Evolutionary conservation across 768 basidiomycete species (phyloP).

Genomic region (Hemileccinum impolitum): DNA sequence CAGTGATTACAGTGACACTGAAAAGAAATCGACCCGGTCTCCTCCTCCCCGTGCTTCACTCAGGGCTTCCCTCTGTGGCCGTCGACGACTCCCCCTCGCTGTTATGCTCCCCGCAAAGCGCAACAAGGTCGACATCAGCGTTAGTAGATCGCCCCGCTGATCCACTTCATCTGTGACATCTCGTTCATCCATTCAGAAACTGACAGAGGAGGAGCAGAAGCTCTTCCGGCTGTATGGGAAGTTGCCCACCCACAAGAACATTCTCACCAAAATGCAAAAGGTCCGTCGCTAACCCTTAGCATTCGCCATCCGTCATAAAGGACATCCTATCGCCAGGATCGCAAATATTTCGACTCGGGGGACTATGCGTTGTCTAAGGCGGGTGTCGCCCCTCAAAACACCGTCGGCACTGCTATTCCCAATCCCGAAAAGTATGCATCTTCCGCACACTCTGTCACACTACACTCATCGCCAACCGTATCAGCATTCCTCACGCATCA

Average conservation of each 20-base stretch:
- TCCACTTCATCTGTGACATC: conserved; percentile 17
- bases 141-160: conserved; percentile 38
- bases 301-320: conserved; percentile 2
- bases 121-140: conserved; percentile 94
- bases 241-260: conserved; percentile 89
- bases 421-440: conserved; percentile 87
- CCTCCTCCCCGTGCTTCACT: not conserved
- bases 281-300: conserved; percentile 38
- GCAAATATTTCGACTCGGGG: conserved; percentile 99
- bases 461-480: not conserved
- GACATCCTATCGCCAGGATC: conserved; percentile 59
- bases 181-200: conserved; percentile 44
- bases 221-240: conserved; percentile 95
- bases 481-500: conserved; percentile 88
- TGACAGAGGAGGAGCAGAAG: conserved; percentile 89
- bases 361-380: conserved; percentile 98
- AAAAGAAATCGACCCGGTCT: conserved; percentile 10
- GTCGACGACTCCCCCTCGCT: conserved; percentile 16
- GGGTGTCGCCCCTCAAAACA: conserved; percentile 80
- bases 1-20: conserved; percentile 16
- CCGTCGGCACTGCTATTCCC: conserved; percentile 96
- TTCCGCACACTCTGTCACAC: not conserved
- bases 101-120: conserved; percentile 73
- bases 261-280: conserved; percentile 94
- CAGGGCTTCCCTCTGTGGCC: conserved; percentile 22